Evolutionary conservation across 2,329 filamentous ascomycete genomes (phyloP).

Genomic region (Pseudocercospora fuligena): DNA sequence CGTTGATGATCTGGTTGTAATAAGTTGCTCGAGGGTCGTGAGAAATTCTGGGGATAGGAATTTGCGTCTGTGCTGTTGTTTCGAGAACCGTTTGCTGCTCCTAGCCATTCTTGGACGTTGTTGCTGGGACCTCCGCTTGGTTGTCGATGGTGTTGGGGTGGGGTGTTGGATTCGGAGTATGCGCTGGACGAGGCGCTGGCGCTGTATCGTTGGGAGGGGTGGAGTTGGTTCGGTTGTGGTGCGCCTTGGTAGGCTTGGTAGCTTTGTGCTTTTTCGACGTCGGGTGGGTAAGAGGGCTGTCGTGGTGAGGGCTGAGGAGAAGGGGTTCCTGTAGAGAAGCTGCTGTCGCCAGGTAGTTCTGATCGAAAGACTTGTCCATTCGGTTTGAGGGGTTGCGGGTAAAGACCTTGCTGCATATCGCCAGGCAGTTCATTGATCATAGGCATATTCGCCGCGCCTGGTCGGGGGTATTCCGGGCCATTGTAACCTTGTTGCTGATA

Average conservation of each 20-base stretch:
- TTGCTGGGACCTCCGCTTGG: slow-evolving; percentile 9
- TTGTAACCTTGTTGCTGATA: slow-evolving; percentile 37
- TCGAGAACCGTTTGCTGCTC: neutral
- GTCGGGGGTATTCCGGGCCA: slow-evolving; percentile 29
- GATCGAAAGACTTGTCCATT: slow-evolving; percentile 32
- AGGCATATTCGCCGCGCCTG: slow-evolving; percentile 35
- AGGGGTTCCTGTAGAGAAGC: slow-evolving; percentile 18
- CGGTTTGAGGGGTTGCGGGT: slow-evolving; percentile 31
- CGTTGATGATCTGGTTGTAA: slow-evolving; percentile 32
- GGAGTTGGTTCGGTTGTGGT: slow-evolving; percentile 19
- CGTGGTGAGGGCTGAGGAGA: slow-evolving; percentile 28
- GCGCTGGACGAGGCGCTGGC: slow-evolving; percentile 10
- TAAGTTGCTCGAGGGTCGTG: slow-evolving; percentile 21
- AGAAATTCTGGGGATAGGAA: slow-evolving; percentile 13
- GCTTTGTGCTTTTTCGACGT: slow-evolving; percentile 15
- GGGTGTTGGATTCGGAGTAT: slow-evolving; percentile 20
- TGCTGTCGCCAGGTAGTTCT: slow-evolving; percentile 37
- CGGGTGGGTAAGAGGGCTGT: slow-evolving; percentile 17
- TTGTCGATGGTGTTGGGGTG: slow-evolving; percentile 18
- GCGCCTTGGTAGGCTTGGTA: slow-evolving; percentile 28
- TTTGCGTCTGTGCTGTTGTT: slow-evolving; percentile 9
- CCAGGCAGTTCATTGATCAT: slow-evolving; percentile 49
- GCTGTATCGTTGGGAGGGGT: slow-evolving; percentile 13
- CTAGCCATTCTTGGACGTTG: slow-evolving; percentile 27
- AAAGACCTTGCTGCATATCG: slow-evolving; percentile 39